These are phyloP conservation scores for Chrysanthemum seticuspe DNA, from an alignment of 129 eudicot genomes.

Conservation along the genomic window DNA sequence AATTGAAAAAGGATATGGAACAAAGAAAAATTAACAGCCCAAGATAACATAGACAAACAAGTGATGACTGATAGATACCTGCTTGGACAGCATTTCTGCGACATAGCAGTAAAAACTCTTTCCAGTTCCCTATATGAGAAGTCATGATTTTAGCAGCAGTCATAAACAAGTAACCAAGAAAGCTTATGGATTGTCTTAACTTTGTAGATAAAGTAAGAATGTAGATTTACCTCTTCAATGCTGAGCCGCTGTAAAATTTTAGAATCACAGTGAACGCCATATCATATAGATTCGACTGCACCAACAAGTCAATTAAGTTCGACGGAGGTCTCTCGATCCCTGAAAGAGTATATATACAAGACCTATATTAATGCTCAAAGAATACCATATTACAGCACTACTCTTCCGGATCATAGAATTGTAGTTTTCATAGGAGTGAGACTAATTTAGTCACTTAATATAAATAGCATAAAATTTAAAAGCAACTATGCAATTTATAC, in stretches of 20 bases:
- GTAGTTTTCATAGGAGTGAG: no score
- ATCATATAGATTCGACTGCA: slow-evolving; percentile 76
- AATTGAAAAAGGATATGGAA: background rate
- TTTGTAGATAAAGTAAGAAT: background rate
- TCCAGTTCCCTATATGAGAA: slow-evolving; percentile 70
- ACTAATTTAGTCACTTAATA: no score
- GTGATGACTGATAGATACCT: slow-evolving; percentile 33
- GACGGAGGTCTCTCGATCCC: slow-evolving; percentile 56
- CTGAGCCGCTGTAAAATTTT: slow-evolving; percentile 83
- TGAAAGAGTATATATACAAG: slow-evolving; percentile 26
- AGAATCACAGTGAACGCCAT: slow-evolving; percentile 88
- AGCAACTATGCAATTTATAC: slow-evolving; percentile 34
- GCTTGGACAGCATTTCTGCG: slow-evolving; percentile 75
- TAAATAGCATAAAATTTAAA: no score
- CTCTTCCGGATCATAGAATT: background rate
- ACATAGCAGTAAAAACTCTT: slow-evolving; percentile 75
- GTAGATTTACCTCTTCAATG: slow-evolving; percentile 56
- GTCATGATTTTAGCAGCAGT: background rate
- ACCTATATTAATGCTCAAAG: background rate
- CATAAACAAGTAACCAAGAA: slow-evolving; percentile 14
- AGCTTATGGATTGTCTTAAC: background rate
- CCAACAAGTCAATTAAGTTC: slow-evolving; percentile 74
- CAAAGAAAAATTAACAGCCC: background rate
- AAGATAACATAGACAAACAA: slow-evolving; percentile 37
- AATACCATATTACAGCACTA: background rate